Evolutionary conservation across 2,329 filamentous ascomycete species (phyloP), one percentile per base, ranked within the genome.

Genomic region (Aspergillus terreus): DNA sequence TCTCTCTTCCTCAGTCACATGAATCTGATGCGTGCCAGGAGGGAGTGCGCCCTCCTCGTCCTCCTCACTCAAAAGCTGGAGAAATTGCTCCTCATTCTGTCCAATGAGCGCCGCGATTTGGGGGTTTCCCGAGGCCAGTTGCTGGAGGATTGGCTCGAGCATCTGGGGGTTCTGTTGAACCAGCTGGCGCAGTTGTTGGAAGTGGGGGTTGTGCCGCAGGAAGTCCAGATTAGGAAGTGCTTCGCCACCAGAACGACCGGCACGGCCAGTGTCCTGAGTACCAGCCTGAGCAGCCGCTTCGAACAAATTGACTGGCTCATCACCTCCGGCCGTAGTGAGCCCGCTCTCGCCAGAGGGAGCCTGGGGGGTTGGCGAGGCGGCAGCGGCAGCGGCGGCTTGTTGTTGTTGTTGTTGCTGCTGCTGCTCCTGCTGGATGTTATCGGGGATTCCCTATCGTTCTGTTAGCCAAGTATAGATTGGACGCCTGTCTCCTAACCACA

Each of bases 91-190:
- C 6, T 91, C 92, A 72, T 97, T 90, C 67, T 88, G 84, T 38
- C 88, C 88, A 58, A 99, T 99, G 68, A 96, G 81, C 70, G 92
- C 87, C 6, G 94, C 94, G 50, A 99, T 84, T 69, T 95, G 88
- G 15, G 94, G 94, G 76, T 99, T 99, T 23, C 92, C 92, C 19
- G 90, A 88, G 33, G 90, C 92, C 35, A 99, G 90, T 74, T 96
- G 92, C 74, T 97, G 92, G 51, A 99, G 79, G 61, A 99, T 97
- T 6, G 94, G 92, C 77, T 99, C 94, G 19, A 99, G 86, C 94
- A 99, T 99, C 70, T 94, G 88, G 15, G 94, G 94, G 71, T 97
- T 90, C 72, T 96, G 92, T 75, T 99, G 94, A 42, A 99, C 92
- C 19, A 99, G 87, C 75, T 96, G 92, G 57, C 94, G 88, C 54